Evolutionary conservation across 1,139 yeast species (phyloP).

Genomic region (Blastobotrys raffinosifermentans): DNA sequence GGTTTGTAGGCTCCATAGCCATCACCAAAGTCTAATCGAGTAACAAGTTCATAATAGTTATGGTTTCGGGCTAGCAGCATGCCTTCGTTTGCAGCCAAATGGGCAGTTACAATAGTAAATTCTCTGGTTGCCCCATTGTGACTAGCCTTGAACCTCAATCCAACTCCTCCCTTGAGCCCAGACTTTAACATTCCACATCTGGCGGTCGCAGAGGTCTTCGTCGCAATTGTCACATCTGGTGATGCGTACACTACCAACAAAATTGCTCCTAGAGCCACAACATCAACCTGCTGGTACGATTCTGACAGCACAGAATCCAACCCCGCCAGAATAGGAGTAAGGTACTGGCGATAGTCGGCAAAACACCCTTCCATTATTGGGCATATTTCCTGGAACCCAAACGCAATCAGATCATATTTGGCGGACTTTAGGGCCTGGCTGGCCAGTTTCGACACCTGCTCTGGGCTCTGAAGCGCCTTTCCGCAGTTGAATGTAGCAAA

Average conservation of each 20-base stretch:
- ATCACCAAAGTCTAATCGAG: conserved; percentile 55
- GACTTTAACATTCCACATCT: conserved; percentile 57
- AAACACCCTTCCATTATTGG: conserved; percentile 60
- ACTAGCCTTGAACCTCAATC: conserved; percentile 40
- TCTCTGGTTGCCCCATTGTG: conserved; percentile 31
- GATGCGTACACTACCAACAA: conserved; percentile 53
- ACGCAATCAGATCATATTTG: conserved; percentile 42
- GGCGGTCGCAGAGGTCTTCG: conserved; percentile 29
- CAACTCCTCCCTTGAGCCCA: conserved; percentile 71
- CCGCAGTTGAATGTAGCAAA: conserved; percentile 28
- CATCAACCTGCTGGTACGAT: conserved; percentile 43
- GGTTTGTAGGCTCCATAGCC: conserved; percentile 54
- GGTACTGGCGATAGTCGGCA: conserved; percentile 36
- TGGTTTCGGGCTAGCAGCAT: conserved; percentile 46
- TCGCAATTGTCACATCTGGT: conserved; percentile 30
- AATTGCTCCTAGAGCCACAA: conserved; percentile 56
- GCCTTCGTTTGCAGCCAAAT: conserved; percentile 77
- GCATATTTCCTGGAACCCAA: conserved; percentile 74
- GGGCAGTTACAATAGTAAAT: conserved; percentile 62
- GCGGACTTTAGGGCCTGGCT: conserved; percentile 6
- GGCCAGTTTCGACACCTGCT: conserved; percentile 1
- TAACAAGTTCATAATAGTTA: conserved; percentile 46
- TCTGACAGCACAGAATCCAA: conserved; percentile 39
- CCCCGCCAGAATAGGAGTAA: conserved; percentile 40
- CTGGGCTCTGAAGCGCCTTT: conserved; percentile 7